Conservation (phyloP, 2,329 filamentous ascomycete species). For the Aspergillus unguis region DNA sequence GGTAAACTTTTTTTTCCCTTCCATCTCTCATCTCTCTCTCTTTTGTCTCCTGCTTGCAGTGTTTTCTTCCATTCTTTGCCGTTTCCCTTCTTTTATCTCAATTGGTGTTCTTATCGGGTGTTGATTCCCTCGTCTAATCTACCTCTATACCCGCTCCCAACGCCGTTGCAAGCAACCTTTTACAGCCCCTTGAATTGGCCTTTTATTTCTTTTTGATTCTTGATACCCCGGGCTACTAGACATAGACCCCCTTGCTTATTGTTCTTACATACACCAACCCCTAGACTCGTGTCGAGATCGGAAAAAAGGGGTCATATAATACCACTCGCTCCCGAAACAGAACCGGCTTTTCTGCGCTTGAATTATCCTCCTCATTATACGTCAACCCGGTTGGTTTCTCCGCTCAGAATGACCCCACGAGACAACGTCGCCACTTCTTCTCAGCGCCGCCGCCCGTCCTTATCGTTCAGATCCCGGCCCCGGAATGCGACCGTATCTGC, state of each 20-base stretch:
- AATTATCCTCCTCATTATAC: constrained; percentile 9
- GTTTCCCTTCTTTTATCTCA: background rate
- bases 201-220: constrained; percentile 9
- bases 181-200: background rate
- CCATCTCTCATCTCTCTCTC: background rate
- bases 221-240: constrained; percentile 8
- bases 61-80: background rate
- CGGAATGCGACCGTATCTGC: constrained; percentile 33
- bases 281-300: constrained; percentile 9
- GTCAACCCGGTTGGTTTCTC: constrained; percentile 6
- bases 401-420: constrained; percentile 30
- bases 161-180: background rate
- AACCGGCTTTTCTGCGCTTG: constrained; percentile 1
- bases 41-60: background rate
- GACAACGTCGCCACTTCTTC: constrained; percentile 28
- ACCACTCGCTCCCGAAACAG: background rate
- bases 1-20: background rate
- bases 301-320: constrained; percentile 12
- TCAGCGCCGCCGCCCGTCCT: constrained; percentile 35
- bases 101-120: constrained; percentile 2
- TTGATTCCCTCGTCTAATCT: background rate
- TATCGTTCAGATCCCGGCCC: constrained; percentile 37
- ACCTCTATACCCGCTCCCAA: background rate
- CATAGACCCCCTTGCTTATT: constrained; percentile 17
- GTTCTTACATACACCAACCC: constrained; percentile 1